These are phyloP conservation scores for Acanthamoeba culbertsoni DNA, from an alignment of 208 protist species.

Conservation along the genomic window DNA sequence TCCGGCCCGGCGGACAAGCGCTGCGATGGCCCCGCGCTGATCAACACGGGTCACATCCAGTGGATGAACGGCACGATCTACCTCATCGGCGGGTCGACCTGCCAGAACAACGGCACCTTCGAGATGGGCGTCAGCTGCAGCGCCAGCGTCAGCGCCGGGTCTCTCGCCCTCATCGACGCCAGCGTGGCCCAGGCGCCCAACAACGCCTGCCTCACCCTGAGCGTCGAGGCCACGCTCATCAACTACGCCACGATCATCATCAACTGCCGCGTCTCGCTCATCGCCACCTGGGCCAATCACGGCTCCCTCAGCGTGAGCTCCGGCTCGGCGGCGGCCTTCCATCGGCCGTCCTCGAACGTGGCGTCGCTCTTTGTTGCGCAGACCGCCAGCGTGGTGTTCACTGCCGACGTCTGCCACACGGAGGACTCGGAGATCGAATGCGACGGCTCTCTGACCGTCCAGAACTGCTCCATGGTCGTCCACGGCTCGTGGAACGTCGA, in stretches of 20 bases:
- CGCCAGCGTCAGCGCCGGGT: background rate
- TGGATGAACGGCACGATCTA: background rate
- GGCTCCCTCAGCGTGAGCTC: background rate
- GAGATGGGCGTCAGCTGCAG: background rate
- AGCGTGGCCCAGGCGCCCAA: background rate
- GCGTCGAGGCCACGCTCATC: background rate
- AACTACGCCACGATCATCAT: background rate
- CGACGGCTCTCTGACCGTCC: background rate
- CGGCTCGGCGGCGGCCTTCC: background rate
- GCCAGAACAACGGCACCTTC: constrained; percentile 54
- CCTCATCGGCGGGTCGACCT: constrained; percentile 40
- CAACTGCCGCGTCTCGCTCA: background rate
- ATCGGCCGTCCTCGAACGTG: background rate
- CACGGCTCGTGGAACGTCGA: constrained; percentile 4
- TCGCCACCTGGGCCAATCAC: background rate
- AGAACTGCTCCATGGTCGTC: background rate
- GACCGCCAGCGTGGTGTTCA: background rate
- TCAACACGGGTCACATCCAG: background rate
- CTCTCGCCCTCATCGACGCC: background rate
- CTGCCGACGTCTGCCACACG: background rate
- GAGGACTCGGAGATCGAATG: background rate
- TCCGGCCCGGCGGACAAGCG: background rate
- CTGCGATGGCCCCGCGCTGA: background rate
- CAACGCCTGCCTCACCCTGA: background rate
- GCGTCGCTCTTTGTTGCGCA: background rate